Conservation (phyloP, 2,329 filamentous ascomycete species). For the Proliferodiscus dingleyae region DNA sequence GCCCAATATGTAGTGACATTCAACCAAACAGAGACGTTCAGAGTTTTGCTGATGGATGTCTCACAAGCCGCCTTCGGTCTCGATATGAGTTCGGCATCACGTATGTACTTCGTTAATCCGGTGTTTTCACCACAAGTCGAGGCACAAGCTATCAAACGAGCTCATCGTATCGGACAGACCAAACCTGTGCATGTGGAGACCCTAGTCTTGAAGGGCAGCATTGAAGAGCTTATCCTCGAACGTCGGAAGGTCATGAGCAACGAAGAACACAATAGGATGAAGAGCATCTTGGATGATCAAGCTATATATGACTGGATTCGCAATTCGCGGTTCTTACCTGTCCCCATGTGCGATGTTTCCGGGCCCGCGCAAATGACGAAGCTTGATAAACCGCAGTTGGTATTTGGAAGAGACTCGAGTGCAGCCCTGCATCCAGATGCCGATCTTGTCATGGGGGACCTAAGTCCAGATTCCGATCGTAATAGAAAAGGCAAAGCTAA, state of each 20-base stretch:
- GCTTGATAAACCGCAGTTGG: conserved; percentile 40
- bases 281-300: conserved; percentile 52
- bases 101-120: conserved; percentile 86
- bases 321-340: conserved; percentile 42
- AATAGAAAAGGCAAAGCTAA: conserved; percentile 2
- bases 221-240: conserved; percentile 80
- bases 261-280: conserved; percentile 52
- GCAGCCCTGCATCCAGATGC: conserved; percentile 20
- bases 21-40: conserved; percentile 40
- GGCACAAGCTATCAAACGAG: conserved; percentile 87
- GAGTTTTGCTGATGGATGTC: conserved; percentile 88
- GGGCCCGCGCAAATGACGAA: conserved; percentile 43
- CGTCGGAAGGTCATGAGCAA: conserved; percentile 71
- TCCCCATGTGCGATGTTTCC: conserved; percentile 25
- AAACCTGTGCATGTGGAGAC: conserved; percentile 81
- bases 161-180: conserved; percentile 79
- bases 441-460: conserved; percentile 17
- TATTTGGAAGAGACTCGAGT: conserved; percentile 40
- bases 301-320: conserved; percentile 57
- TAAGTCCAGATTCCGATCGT: conserved; percentile 5
- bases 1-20: conserved; percentile 76
- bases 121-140: conserved; percentile 81
- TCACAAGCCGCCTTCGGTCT: conserved; percentile 82
- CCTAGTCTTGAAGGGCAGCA: conserved; percentile 69
- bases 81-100: conserved; percentile 75